Conservation (phyloP, 2,329 filamentous ascomycete genomes). For the Rugonectria rugulosa region DNA sequence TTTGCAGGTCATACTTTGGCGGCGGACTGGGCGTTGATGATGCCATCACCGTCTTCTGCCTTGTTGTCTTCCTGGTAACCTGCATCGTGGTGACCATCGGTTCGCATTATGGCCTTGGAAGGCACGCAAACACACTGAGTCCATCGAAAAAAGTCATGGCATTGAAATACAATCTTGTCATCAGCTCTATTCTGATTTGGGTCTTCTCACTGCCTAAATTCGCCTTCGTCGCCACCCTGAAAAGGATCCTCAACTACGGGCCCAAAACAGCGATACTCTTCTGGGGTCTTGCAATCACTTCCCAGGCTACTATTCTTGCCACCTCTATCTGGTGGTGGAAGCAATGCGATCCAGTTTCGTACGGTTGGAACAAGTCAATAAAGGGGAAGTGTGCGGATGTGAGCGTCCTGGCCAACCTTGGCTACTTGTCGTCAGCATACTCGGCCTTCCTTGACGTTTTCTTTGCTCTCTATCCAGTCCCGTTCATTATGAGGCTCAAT, state of each 20-base stretch:
- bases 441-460: constrained; percentile 39
- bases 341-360: constrained; percentile 34
- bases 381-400: constrained; percentile 30
- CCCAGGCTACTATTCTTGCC: constrained; percentile 34
- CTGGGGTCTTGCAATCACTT: constrained; percentile 33
- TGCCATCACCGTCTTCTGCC: constrained; percentile 31
- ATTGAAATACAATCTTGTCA: constrained; percentile 37
- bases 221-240: constrained; percentile 38
- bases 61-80: constrained; percentile 30
- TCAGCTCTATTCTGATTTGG: constrained; percentile 37
- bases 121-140: constrained; percentile 14
- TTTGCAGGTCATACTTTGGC: constrained; percentile 28
- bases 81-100: constrained; percentile 35
- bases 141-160: constrained; percentile 15
- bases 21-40: constrained; percentile 38
- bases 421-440: constrained; percentile 38
- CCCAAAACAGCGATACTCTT: constrained; percentile 34
- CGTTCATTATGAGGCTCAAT: constrained; percentile 38
- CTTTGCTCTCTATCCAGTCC: constrained; percentile 38
- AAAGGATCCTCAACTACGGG: constrained; percentile 39
- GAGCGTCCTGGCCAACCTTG: constrained; percentile 31
- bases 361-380: constrained; percentile 34
- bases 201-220: constrained; percentile 40
- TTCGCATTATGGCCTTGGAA: constrained; percentile 34
- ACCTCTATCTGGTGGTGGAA: constrained; percentile 38